Evolutionary conservation across 164 flowering plant genomes (phyloP).

Genomic region (Stephania cephalantha): DNA sequence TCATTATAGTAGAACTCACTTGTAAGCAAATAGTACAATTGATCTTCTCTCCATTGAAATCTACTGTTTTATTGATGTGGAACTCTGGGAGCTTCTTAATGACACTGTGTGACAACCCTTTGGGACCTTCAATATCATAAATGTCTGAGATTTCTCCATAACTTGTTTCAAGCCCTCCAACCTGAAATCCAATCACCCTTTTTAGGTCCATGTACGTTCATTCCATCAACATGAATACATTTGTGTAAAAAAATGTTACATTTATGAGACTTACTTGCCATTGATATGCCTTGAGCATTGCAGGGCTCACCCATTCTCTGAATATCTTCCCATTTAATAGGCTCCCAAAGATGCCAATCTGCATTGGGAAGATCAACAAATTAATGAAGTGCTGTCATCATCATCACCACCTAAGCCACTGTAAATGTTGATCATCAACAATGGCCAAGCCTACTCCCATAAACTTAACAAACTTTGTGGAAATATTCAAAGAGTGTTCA

Average conservation of each 20-base stretch:
- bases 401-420: not conserved
- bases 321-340: constrained; percentile 63
- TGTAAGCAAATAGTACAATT: constrained; percentile 68
- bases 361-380: constrained; percentile 10
- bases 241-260: not conserved
- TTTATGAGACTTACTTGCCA: constrained; percentile 52
- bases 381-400: not conserved
- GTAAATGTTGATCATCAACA: not conserved
- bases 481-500: too few species aligned
- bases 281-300: constrained; percentile 66
- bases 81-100: constrained; percentile 43
- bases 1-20: constrained; percentile 19
- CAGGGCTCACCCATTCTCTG: constrained; percentile 73
- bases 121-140: constrained; percentile 34
- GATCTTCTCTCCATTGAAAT: constrained; percentile 9
- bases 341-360: constrained; percentile 60
- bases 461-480: too few species aligned
- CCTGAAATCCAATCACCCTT: constrained; percentile 27
- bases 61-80: constrained; percentile 8
- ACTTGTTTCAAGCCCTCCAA: constrained; percentile 28
- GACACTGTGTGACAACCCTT: constrained; percentile 35
- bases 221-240: not conserved
- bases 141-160: constrained; percentile 45
- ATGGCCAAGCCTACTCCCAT: too few species aligned
- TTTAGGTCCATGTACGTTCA: not conserved